Conservation (phyloP, 2,329 filamentous ascomycete genomes). For the Aspergillus ustus region DNA sequence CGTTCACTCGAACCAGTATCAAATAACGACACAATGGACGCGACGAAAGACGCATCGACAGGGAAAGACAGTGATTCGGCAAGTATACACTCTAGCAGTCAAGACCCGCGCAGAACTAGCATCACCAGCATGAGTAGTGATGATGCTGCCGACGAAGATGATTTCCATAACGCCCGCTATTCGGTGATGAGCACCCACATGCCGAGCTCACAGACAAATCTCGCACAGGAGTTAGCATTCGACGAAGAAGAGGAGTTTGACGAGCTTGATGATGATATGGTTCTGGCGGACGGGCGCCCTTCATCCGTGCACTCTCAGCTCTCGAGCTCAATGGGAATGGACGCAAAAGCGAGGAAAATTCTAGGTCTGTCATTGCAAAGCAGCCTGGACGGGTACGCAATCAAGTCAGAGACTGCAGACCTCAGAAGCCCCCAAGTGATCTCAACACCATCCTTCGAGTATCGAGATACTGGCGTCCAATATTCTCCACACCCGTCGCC, state of each 20-base stretch:
- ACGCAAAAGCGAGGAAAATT: slow-evolving; percentile 51
- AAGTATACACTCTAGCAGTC: slow-evolving; percentile 74
- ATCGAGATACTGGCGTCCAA: slow-evolving; percentile 78
- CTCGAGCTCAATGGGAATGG: slow-evolving; percentile 40
- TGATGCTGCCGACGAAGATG: slow-evolving; percentile 47
- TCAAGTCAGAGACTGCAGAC: slow-evolving; percentile 22
- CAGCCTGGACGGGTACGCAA: slow-evolving; percentile 31
- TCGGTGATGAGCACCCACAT: slow-evolving; percentile 68
- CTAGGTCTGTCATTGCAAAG: slow-evolving; percentile 47
- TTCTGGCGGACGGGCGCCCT: slow-evolving; percentile 54
- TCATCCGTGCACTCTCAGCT: slow-evolving; percentile 45
- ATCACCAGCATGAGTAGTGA: slow-evolving; percentile 53
- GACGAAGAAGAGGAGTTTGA: slow-evolving; percentile 72
- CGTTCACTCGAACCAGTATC: slow-evolving; percentile 37
- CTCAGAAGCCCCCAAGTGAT: slow-evolving; percentile 55
- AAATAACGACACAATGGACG: slow-evolving; percentile 67
- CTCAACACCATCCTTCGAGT: slow-evolving; percentile 55
- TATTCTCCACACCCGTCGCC: slow-evolving; percentile 83
- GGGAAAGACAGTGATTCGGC: slow-evolving; percentile 67
- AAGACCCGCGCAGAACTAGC: slow-evolving; percentile 62
- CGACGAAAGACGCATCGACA: slow-evolving; percentile 61
- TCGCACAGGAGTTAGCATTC: slow-evolving; percentile 90
- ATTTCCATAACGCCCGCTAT: slow-evolving; percentile 67
- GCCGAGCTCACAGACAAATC: slow-evolving; percentile 64
- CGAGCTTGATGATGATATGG: slow-evolving; percentile 72